Evolutionary conservation across 176 grass and related monocot species (phyloP).

Genomic region (Rhynchospora tenuis): DNA sequence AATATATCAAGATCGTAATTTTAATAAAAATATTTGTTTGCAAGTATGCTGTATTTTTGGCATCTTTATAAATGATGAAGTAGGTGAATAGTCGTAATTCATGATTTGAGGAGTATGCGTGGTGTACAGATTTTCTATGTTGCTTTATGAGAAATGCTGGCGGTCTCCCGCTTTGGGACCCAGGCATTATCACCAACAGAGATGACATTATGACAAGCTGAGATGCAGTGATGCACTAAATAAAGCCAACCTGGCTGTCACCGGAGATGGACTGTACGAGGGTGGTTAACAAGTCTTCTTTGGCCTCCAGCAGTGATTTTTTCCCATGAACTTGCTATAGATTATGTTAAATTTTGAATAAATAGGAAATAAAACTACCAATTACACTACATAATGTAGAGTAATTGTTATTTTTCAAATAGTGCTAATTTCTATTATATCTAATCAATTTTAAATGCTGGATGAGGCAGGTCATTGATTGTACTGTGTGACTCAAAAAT

Average conservation of each 20-base stretch:
- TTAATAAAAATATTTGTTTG: too few relatives aligned
- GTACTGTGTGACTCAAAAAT: too few relatives aligned
- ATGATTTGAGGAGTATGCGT: not conserved
- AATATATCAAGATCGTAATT: too few relatives aligned
- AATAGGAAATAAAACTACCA: not conserved
- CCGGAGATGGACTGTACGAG: not conserved
- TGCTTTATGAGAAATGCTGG: too few relatives aligned
- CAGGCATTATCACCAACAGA: too few relatives aligned
- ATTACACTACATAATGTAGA: not conserved
- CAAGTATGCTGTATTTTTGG: conserved; percentile 1
- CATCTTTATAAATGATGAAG: not conserved
- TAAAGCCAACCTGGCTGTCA: not conserved
- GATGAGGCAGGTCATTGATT: too few relatives aligned
- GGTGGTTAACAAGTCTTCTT: not conserved
- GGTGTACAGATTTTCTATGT: too few relatives aligned
- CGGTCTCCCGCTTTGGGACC: too few relatives aligned
- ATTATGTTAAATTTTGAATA: not conserved
- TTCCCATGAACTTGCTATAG: not conserved
- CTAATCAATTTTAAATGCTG: conserved; percentile 1
- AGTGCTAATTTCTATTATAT: not conserved
- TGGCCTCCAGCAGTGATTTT: not conserved
- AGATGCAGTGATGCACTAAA: not conserved
- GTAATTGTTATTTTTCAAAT: not conserved
- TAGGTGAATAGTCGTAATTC: not conserved
- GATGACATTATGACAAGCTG: not conserved